Evolutionary conservation across 2,329 filamentous ascomycete species (phyloP).

Genomic region (Colletotrichum filicis): DNA sequence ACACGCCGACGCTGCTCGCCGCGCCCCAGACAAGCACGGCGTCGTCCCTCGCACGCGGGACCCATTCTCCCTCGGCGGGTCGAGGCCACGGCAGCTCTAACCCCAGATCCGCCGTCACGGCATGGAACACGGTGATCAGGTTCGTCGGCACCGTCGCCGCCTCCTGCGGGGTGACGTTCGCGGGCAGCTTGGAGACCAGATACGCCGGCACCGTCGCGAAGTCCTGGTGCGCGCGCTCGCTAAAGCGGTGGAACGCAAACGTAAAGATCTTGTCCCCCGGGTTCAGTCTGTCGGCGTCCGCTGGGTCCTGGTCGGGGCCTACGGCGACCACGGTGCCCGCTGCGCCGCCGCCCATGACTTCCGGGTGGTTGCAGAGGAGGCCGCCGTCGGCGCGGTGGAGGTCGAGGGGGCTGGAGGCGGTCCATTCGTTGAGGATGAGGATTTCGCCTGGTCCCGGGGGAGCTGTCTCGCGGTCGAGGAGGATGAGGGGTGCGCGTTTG

Average conservation of each 20-base stretch:
- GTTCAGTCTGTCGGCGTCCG: conserved; percentile 42
- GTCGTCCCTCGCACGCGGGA: conserved; percentile 45
- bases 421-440: conserved; percentile 67
- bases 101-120: conserved; percentile 58
- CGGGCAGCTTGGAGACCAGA: conserved; percentile 58
- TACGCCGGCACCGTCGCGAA: conserved; percentile 63
- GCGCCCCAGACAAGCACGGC: conserved; percentile 64
- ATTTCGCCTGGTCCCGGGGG: conserved; percentile 58
- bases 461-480: conserved; percentile 40
- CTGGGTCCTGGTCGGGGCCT: conserved; percentile 45
- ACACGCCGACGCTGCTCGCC: conserved; percentile 62
- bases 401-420: conserved; percentile 69
- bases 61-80: conserved; percentile 48
- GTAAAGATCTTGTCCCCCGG: conserved; percentile 68
- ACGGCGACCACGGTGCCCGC: conserved; percentile 64
- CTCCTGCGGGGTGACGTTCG: conserved; percentile 51
- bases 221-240: conserved; percentile 65
- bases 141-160: conserved; percentile 68
- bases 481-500: conserved; percentile 39
- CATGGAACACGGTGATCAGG: conserved; percentile 69
- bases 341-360: conserved; percentile 61
- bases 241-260: conserved; percentile 60
- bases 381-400: conserved; percentile 71
- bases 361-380: conserved; percentile 61
- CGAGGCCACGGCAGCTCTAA: conserved; percentile 68